Conservation (phyloP, 2,329 filamentous ascomycete species). For the Camillea tinctor region DNA sequence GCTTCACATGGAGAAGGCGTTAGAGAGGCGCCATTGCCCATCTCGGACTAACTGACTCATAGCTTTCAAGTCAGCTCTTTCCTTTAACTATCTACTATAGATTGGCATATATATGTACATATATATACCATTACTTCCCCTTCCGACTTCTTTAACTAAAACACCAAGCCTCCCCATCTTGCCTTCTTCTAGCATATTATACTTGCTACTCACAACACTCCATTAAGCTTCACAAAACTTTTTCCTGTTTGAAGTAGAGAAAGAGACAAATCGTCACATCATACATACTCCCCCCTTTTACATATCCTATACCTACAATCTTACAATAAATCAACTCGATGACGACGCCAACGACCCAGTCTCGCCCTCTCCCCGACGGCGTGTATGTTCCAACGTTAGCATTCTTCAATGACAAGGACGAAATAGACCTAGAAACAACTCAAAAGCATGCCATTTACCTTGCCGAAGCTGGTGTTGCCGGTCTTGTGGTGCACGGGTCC, state of each 20-base stretch:
- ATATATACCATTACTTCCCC: neutral
- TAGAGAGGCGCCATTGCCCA: neutral
- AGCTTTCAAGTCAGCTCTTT: no score
- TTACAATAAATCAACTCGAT: conserved; percentile 10
- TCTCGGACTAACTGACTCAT: neutral
- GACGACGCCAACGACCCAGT: conserved; percentile 18
- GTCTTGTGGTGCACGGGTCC: conserved; percentile 67
- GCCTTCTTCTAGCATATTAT: neutral
- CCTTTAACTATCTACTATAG: no score
- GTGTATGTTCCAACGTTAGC: conserved; percentile 64
- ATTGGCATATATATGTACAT: no score
- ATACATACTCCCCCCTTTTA: no score
- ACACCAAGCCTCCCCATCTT: neutral
- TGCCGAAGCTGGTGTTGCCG: conserved; percentile 61
- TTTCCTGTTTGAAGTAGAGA: no score
- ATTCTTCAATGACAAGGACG: conserved; percentile 57
- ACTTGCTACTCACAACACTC: no score
- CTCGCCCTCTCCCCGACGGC: conserved; percentile 34
- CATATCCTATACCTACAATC: neutral
- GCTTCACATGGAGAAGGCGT: neutral
- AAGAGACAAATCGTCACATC: no score
- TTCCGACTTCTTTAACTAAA: neutral
- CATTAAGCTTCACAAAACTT: no score
- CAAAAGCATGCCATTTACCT: conserved; percentile 56
- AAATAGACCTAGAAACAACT: conserved; percentile 53